Evolutionary conservation across 768 basidiomycete species (phyloP), one percentile per base, ranked within the genome.

Genomic region (Neoboletus magnificus): DNA sequence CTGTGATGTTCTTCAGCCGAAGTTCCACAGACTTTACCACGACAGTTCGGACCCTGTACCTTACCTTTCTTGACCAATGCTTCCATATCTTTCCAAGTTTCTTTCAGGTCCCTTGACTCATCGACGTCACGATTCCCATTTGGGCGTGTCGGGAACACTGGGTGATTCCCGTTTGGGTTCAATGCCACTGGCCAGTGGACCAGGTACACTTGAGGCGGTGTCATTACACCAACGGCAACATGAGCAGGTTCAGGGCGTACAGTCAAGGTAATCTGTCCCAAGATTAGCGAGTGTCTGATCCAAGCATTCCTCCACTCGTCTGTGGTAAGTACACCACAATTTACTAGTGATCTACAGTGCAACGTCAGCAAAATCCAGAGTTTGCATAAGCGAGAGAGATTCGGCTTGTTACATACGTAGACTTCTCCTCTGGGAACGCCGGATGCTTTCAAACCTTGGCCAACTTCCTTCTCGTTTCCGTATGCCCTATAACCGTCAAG

Each of bases 71-170:
- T 82, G 56, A 83, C 70, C 30, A 92, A 59, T 11, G 74, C 82
- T 69, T 93, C 92, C 86, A 94, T 87, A 69, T 87, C 84, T 63
- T 81, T 83, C 91, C 92, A 93, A 15, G 93, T 93, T 48, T 91
- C 80, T 49, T 69, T 74, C 63, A 91, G 66, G 27, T 82, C 76
- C 82, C 88, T 88, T 39, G 80, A 75, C 62, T 79, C 77, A 61
- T 85, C 82, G 45, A 89, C 74, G 65, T 91, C 89, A 36, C 89
- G 79, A 61, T 75, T 78, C 54, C 89, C 82, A 65, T 85, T 76
- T 1, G 84, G 79, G 35, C 80, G 82, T 13, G 74, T 77, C 10
- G 85, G 87, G 69, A 87, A 75, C 4, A 66, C 59, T 10, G 76
- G 81, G 64, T 86, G 79, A 66, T 84, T 87, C 36, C 86, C 87